Conservation (phyloP, 192 early-diverging fungal genomes). For the Entomortierella chlamydospora region DNA sequence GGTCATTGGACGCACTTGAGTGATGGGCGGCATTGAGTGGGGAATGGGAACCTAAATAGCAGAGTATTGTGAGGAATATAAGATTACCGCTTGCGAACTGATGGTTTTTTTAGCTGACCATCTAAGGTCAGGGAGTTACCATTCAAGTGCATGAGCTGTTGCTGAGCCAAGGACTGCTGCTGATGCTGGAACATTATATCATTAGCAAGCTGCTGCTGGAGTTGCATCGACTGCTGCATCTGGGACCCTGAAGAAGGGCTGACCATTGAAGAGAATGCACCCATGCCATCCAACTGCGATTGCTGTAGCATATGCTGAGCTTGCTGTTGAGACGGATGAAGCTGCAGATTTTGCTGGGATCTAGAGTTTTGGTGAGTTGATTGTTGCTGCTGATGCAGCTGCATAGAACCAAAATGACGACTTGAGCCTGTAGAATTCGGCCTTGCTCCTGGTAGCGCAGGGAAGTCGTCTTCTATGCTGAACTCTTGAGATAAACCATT, state of each 20-base stretch:
- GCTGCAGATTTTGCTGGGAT: conserved; percentile 37
- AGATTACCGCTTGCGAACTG: neutral
- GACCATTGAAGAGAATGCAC: conserved; percentile 35
- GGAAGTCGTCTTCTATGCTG: conserved; percentile 60
- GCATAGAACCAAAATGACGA: conserved; percentile 44
- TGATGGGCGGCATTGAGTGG: conserved; percentile 23
- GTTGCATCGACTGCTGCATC: conserved; percentile 50
- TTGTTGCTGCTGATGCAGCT: conserved; percentile 52
- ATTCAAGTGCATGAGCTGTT: conserved; percentile 45
- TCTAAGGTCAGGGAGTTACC: conserved; percentile 13
- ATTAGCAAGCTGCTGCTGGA: conserved; percentile 49
- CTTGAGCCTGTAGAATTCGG: conserved; percentile 52
- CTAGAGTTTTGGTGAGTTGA: conserved; percentile 24
- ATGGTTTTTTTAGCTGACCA: neutral
- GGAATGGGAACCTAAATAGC: conserved; percentile 32
- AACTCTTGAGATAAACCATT: conserved; percentile 47
- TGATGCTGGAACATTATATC: conserved; percentile 52
- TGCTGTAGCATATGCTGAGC: conserved; percentile 33
- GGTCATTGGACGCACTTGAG: conserved; percentile 21
- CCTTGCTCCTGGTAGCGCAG: conserved; percentile 57
- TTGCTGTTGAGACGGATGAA: conserved; percentile 41
- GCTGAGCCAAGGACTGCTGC: conserved; percentile 32
- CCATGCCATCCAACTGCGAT: conserved; percentile 29
- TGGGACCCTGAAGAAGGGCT: conserved; percentile 36
- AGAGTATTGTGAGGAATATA: neutral